Conservation (phyloP, 2,329 filamentous ascomycete species). For the Falciphora oryzae region DNA sequence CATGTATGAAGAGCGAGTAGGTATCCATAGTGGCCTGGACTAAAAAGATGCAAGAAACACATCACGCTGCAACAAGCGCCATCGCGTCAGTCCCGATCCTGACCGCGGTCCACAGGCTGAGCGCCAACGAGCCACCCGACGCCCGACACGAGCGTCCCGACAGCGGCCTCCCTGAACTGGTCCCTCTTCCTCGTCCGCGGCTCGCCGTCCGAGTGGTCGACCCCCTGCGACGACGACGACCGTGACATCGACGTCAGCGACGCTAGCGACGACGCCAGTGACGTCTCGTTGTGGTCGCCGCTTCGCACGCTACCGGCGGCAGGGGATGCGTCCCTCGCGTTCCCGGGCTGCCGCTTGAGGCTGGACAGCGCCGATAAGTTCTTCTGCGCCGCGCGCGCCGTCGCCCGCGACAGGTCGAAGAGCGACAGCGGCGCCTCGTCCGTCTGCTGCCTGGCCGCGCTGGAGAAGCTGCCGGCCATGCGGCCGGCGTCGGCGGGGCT, state of each 20-base stretch:
- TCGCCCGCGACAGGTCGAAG: slow-evolving; percentile 58
- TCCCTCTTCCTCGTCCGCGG: slow-evolving; percentile 60
- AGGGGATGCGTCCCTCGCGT: neutral
- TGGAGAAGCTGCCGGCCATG: slow-evolving; percentile 24
- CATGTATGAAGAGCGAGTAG: no score
- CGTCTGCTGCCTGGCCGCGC: slow-evolving; percentile 21
- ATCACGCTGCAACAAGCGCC: neutral
- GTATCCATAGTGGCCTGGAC: neutral
- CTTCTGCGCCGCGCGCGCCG: slow-evolving; percentile 50
- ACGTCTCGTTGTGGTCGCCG: slow-evolving; percentile 4
- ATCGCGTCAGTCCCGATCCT: slow-evolving; percentile 12
- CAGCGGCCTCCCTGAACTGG: slow-evolving; percentile 59
- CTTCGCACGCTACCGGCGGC: slow-evolving; percentile 11
- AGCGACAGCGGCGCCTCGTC: slow-evolving; percentile 60
- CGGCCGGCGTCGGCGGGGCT: slow-evolving; percentile 12
- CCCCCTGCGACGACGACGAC: slow-evolving; percentile 6
- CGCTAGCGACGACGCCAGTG: neutral
- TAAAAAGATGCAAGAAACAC: neutral
- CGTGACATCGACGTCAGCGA: neutral
- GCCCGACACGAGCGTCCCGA: slow-evolving; percentile 60
- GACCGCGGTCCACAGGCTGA: slow-evolving; percentile 29
- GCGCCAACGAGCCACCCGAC: slow-evolving; percentile 64
- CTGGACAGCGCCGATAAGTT: slow-evolving; percentile 52
- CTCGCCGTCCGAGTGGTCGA: slow-evolving; percentile 11
- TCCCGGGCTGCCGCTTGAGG: slow-evolving; percentile 28